Base-by-base conservation (phyloP, 257 asterid genomes). In the Thymus quinquecostatus region DNA sequence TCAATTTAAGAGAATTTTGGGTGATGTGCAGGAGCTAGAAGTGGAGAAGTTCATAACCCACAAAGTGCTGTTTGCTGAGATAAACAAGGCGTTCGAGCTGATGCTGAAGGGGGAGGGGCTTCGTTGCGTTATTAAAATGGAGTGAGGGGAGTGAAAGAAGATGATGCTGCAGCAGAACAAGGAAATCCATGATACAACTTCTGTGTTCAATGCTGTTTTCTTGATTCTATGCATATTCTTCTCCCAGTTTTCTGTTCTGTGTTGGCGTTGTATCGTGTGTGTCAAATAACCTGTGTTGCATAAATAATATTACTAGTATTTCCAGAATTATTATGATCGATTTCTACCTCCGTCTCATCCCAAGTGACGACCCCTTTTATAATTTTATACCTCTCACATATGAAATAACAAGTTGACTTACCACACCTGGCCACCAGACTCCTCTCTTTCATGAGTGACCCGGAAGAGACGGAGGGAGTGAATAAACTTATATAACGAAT, bases 1-100 rank as follows among this genome's bases (percentile, higher is more conserved):
- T 21, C 6, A 41, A 5, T 63, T 11, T 21, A 1, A 2, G 8
- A 11, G 8, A 12, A 34, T 13, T 61, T 36, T n/a, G 10, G 6
- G 5, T 49, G 5, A 30, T 40, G 32, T 61, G 9, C 21, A 88
- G 91, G 90, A 87, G 47, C 90, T 87, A n/a, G 84, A 86, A 73
- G 43, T 89, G 81, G 96, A 84, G 77, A 89, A 89, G 79, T 89
- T 89, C 38, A 81, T 87, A 69, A 89, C 92, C 2, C 89, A 83
- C 71, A 69, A 81, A 14, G 87, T 85, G 70, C 54, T 80, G 8
- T 82, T 83, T 63, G 60, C 80, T 13, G 89, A 87, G 84, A 89
- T 89, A 3, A 87, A 89, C 80, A 84, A 84, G 81, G 92, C 96
- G 1, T 87, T 89, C 30, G 92, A 89, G 9, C 79, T 75, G 69